Evolutionary conservation across 805 yeast genomes (phyloP).

Genomic region (Brettanomyces sp.): DNA sequence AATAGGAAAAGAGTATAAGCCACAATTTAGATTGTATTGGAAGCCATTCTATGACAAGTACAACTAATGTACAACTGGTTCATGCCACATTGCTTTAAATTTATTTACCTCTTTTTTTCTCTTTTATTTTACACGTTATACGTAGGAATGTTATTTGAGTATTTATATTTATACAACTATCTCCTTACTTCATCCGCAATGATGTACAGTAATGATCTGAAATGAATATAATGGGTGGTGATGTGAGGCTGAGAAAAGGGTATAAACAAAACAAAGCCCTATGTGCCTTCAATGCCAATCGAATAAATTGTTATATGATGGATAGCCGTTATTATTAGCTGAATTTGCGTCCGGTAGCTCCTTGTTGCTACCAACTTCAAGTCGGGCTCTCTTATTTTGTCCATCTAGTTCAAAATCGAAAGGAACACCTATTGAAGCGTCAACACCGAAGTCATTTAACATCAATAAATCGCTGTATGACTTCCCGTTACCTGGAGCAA

Average conservation of each 20-base stretch:
- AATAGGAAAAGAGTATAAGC: slow-evolving; percentile 16
- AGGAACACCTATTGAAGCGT: slow-evolving; percentile 70
- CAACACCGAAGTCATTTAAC: slow-evolving; percentile 60
- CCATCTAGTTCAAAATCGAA: slow-evolving; percentile 37
- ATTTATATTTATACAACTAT: no score
- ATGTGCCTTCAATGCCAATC: not conserved
- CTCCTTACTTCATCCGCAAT: no score
- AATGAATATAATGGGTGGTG: no score
- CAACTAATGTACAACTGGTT: slow-evolving; percentile 5
- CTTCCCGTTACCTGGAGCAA: slow-evolving; percentile 6
- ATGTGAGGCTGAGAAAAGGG: no score
- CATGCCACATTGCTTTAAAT: not conserved
- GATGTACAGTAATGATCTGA: no score
- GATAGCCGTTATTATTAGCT: not conserved
- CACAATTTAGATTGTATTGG: slow-evolving; percentile 25
- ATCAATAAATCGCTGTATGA: slow-evolving; percentile 23
- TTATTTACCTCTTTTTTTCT: not conserved
- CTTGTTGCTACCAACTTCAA: not conserved
- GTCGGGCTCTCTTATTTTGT: not conserved
- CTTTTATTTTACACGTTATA: no score
- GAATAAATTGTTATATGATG: not conserved
- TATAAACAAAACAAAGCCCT: no score
- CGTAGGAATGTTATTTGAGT: no score
- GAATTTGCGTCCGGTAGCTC: not conserved
- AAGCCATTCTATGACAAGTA: slow-evolving; percentile 19